These are phyloP conservation scores for Cyberlindnera americana DNA, from an alignment of 805 yeast genomes.

Conservation along the genomic window DNA sequence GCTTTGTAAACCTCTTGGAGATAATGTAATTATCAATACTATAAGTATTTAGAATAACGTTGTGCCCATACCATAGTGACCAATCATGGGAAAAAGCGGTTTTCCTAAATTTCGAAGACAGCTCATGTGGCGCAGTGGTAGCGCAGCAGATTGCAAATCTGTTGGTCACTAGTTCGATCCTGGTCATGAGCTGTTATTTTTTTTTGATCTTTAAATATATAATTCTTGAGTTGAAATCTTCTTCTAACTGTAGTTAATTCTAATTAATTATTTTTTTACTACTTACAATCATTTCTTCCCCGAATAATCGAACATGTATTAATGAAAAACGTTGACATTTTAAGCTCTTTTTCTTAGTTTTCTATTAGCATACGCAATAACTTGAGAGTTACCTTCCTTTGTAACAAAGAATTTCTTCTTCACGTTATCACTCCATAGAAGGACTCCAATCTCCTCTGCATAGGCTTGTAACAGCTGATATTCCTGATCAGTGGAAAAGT, in stretches of 20 bases:
- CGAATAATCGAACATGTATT: background rate
- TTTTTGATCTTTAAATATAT: background rate
- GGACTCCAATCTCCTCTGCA: slow-evolving; percentile 87
- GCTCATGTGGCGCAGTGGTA: slow-evolving; percentile 84
- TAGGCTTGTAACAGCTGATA: slow-evolving; percentile 68
- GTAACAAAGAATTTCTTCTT: slow-evolving; percentile 81
- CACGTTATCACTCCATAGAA: slow-evolving; percentile 77
- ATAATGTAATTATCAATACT: too few species aligned
- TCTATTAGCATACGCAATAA: slow-evolving; percentile 86
- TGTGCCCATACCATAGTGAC: too few species aligned
- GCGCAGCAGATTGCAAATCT: slow-evolving; percentile 99
- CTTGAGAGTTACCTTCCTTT: slow-evolving; percentile 79
- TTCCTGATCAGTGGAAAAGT: slow-evolving; percentile 74
- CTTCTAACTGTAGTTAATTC: background rate
- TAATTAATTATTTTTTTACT: background rate
- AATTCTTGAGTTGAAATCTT: background rate
- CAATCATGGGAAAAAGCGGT: too few species aligned
- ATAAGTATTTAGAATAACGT: too few species aligned
- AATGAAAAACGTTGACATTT: background rate
- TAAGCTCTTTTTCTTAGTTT: slow-evolving; percentile 33
- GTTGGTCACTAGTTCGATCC: slow-evolving; percentile 97
- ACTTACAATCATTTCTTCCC: background rate
- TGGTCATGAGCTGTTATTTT: slow-evolving; percentile 33
- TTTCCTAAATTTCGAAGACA: slow-evolving; percentile 1
- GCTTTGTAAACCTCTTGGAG: too few species aligned